phyloP scores from a whole-genome alignment of 441 rosid species.

The Corymbia calophylla region DNA sequence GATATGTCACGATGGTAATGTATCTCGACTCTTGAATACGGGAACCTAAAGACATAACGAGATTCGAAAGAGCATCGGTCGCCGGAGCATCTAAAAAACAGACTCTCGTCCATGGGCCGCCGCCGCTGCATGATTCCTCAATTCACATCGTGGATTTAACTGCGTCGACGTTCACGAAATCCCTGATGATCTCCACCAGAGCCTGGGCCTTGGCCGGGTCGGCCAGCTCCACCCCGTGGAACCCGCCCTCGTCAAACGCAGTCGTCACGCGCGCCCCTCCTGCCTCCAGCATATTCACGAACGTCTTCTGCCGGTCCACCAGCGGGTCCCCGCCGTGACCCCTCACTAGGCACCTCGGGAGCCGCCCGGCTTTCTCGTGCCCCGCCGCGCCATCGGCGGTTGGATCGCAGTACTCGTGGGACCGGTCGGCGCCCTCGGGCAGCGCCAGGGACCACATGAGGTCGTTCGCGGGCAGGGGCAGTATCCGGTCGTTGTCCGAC shows the following conservation, averaged over 20 bases:
- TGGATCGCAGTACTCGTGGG: slow-evolving; percentile 69
- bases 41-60: background rate
- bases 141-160: background rate
- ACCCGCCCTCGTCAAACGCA: slow-evolving; percentile 41
- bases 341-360: slow-evolving; percentile 38
- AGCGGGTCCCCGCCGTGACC: slow-evolving; percentile 71
- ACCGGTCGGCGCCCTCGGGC: slow-evolving; percentile 57
- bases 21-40: background rate
- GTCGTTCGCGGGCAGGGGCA: slow-evolving; percentile 46
- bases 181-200: slow-evolving; percentile 17
- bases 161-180: slow-evolving; percentile 17
- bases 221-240: slow-evolving; percentile 61
- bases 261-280: slow-evolving; percentile 48
- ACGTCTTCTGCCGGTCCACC: slow-evolving; percentile 51
- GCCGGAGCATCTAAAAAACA: background rate
- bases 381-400: slow-evolving; percentile 7
- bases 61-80: background rate
- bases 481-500: slow-evolving; percentile 31
- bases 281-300: slow-evolving; percentile 36
- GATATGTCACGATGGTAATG: background rate
- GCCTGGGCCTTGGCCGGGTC: slow-evolving; percentile 33
- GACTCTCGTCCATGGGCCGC: background rate
- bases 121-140: background rate
- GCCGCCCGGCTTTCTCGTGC: slow-evolving; percentile 31
- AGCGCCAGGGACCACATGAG: slow-evolving; percentile 65